Conservation (phyloP, 2,329 filamentous ascomycete species). For the Hymenoscyphus linearis region DNA sequence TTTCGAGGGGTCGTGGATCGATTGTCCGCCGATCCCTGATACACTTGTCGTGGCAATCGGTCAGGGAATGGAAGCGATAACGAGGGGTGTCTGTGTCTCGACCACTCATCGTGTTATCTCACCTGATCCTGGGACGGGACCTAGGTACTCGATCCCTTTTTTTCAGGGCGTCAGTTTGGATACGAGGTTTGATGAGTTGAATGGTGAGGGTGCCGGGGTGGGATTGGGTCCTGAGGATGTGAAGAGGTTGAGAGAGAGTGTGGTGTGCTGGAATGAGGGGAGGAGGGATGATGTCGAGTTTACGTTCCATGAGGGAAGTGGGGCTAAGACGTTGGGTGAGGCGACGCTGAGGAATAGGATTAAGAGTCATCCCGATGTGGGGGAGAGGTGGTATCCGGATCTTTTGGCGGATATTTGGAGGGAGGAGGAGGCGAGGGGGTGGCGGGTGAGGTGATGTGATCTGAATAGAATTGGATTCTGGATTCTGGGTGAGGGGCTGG, state of each 20-base stretch:
- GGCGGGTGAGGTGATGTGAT: constrained; percentile 27
- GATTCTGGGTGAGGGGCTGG: constrained; percentile 8
- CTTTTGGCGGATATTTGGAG: constrained; percentile 47
- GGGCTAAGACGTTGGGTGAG: constrained; percentile 64
- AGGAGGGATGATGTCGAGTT: constrained; percentile 76
- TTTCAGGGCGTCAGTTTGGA: constrained; percentile 83
- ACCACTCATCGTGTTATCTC: constrained; percentile 83
- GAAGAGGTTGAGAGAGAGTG: constrained; percentile 52
- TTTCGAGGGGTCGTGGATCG: constrained; percentile 70
- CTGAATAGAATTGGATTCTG: no score
- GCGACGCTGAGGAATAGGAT: constrained; percentile 79
- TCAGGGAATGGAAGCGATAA: constrained; percentile 80
- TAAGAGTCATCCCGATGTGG: constrained; percentile 84
- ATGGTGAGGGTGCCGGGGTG: constrained; percentile 38
- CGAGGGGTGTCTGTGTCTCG: constrained; percentile 72
- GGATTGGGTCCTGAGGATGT: constrained; percentile 54
- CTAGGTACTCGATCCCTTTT: constrained; percentile 77
- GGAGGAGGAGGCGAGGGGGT: constrained; percentile 41
- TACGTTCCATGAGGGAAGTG: constrained; percentile 67
- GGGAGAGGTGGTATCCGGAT: constrained; percentile 73
- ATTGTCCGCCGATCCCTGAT: constrained; percentile 68
- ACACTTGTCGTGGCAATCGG: constrained; percentile 86
- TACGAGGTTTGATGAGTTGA: constrained; percentile 60
- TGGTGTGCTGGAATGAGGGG: constrained; percentile 51
- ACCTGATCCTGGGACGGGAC: constrained; percentile 61